Evolutionary conservation across 148 eudicot genomes (phyloP).

Genomic region (Gaultheria prostrata): DNA sequence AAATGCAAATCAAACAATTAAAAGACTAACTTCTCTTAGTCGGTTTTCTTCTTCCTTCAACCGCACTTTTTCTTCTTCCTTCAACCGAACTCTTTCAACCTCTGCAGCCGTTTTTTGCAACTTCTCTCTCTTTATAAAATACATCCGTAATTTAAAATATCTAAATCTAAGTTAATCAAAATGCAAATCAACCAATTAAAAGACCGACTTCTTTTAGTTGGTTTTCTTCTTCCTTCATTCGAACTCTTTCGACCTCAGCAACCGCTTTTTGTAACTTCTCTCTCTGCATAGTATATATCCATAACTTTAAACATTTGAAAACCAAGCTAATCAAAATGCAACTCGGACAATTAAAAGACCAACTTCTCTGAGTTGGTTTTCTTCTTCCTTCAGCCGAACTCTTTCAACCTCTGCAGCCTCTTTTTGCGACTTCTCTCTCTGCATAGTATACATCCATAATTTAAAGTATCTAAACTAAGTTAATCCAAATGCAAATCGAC

Average conservation of each 20-base stretch:
- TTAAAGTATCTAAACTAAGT: too few species aligned
- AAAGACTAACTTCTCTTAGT: conserved; percentile 32
- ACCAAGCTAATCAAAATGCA: conserved; percentile 6
- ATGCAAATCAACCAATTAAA: conserved; percentile 7
- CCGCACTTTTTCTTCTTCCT: conserved; percentile 55
- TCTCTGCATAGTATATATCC: conserved; percentile 38
- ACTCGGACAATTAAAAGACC: conserved; percentile 22
- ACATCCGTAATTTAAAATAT: conserved; percentile 7
- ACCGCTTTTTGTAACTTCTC: conserved; percentile 72
- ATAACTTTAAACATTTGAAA: conserved; percentile 9
- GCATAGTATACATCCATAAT: too few species aligned
- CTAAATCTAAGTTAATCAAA: conserved; percentile 2
- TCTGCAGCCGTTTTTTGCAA: conserved; percentile 43
- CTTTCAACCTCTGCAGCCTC: conserved; percentile 34
- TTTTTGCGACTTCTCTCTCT: too few species aligned
- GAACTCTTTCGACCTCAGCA: conserved; percentile 42
- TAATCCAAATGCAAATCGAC: too few species aligned
- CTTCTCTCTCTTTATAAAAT: too few species aligned
- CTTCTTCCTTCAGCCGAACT: conserved; percentile 45
- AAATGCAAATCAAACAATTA: conserved; percentile 12
- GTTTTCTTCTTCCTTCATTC: neutral
- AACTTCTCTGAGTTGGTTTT: conserved; percentile 24
- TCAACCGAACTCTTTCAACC: conserved; percentile 44
- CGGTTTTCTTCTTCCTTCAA: conserved; percentile 55
- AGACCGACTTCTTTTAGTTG: conserved; percentile 34